A percentile compares a stretch with the other conserved stretches of the same genome.
phyloP scores from a whole-genome alignment of 176 grass and related monocot genomes.

The Aegilops umbellulata region DNA sequence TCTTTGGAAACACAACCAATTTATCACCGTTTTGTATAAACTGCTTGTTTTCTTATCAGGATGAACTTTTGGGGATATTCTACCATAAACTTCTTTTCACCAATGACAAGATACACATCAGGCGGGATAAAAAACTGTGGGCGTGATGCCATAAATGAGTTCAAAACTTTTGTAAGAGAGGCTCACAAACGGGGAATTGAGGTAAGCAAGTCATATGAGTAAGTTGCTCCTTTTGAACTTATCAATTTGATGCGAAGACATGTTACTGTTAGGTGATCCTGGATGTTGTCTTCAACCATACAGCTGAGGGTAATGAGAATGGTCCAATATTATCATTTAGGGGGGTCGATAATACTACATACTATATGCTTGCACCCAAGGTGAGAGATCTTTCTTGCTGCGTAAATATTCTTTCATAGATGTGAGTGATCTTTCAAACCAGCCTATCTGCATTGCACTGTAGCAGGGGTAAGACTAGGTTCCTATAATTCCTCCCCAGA shows the following conservation, averaged over 20 bases:
- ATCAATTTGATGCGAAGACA: conserved; percentile 31
- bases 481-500: too few species aligned
- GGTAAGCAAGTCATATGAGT: conserved; percentile 45
- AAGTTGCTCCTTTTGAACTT: neutral
- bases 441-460: too few species aligned
- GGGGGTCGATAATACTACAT: conserved; percentile 91
- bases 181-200: conserved; percentile 95
- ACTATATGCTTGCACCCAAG: conserved; percentile 99
- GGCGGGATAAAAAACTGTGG: conserved; percentile 57
- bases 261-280: conserved; percentile 62
- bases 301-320: conserved; percentile 97
- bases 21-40: conserved; percentile 14
- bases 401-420: conserved; percentile 6
- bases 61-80: conserved; percentile 99
- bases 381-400: conserved; percentile 24
- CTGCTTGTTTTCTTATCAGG: conserved; percentile 41
- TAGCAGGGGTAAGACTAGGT: too few species aligned
- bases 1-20: neutral
- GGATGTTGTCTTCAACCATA: conserved; percentile 99
- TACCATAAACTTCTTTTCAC: conserved; percentile 89
- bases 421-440: too few species aligned
- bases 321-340: conserved; percentile 93
- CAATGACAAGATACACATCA: conserved; percentile 88
- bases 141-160: conserved; percentile 83
- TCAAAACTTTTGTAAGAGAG: conserved; percentile 84